Conservation (phyloP, 768 basidiomycete species). For the Leccinum longicurvipes region DNA sequence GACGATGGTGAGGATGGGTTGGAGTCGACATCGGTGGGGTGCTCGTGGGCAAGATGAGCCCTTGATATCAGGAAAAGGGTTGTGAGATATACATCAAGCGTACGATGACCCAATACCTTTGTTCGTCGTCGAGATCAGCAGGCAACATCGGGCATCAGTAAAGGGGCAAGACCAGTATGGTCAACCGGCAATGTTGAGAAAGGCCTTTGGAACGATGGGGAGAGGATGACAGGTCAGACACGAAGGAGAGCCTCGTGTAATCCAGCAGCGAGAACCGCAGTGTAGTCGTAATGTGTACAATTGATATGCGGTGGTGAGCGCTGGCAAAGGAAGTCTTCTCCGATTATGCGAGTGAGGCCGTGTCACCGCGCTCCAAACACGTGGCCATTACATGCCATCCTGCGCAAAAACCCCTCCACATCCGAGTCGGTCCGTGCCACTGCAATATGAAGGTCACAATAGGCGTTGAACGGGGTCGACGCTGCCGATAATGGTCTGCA, state of each 20-base stretch:
- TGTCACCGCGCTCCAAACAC: slow-evolving; percentile 21
- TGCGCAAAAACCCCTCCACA: not conserved
- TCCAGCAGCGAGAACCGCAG: slow-evolving; percentile 22
- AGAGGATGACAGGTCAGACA: slow-evolving; percentile 6
- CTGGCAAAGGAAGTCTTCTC: slow-evolving; percentile 7
- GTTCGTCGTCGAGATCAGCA: slow-evolving; percentile 28
- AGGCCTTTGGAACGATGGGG: not conserved
- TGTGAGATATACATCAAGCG: slow-evolving; percentile 3
- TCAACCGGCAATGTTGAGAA: slow-evolving; percentile 1
- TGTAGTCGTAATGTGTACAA: slow-evolving; percentile 16
- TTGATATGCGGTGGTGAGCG: slow-evolving; percentile 6
- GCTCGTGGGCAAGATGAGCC: slow-evolving; percentile 24
- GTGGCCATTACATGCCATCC: slow-evolving; percentile 22
- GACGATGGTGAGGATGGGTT: slow-evolving; percentile 27
- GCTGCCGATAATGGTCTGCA: slow-evolving; percentile 4
- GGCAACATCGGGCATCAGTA: slow-evolving; percentile 25
- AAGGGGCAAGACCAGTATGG: slow-evolving; percentile 5
- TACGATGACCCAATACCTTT: slow-evolving; percentile 14
- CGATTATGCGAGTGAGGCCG: slow-evolving; percentile 13
- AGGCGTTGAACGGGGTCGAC: slow-evolving; percentile 4
- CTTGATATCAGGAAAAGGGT: slow-evolving; percentile 7
- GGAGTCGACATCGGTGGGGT: slow-evolving; percentile 31
- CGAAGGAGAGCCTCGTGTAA: slow-evolving; percentile 25
- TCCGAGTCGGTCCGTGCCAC: slow-evolving; percentile 12
- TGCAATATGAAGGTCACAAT: slow-evolving; percentile 8